phyloP scores from a whole-genome alignment of 441 rosid species.

The Eruca vesicaria region DNA sequence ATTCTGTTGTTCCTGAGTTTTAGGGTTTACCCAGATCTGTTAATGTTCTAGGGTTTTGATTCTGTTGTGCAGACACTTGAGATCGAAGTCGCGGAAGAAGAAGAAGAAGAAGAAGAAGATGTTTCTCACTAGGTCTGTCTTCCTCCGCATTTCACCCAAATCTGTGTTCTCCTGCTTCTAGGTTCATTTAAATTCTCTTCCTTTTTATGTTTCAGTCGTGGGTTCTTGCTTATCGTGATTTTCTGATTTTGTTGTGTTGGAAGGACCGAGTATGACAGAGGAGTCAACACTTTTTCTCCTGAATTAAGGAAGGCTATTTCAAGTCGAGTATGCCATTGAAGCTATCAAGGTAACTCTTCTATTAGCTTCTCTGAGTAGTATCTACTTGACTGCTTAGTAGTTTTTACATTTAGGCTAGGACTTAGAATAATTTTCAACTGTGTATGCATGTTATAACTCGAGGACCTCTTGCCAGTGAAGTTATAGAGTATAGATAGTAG shows the following conservation, averaged over 20 bases:
- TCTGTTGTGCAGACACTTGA: conserved; percentile 5
- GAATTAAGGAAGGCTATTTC: conserved; percentile 91
- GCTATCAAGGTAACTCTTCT: conserved; percentile 77
- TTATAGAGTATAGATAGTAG: background rate
- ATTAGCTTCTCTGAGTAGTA: too few relatives aligned
- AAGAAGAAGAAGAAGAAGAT: too few relatives aligned
- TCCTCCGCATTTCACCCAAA: background rate
- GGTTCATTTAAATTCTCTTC: background rate
- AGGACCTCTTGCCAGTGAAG: too few relatives aligned
- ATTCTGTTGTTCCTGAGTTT: background rate
- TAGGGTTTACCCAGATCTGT: background rate
- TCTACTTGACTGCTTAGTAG: background rate
- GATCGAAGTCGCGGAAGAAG: conserved; percentile 33
- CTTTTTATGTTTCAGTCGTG: background rate
- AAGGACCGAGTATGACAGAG: conserved; percentile 99
- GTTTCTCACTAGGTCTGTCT: conserved; percentile 67
- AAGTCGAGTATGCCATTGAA: conserved; percentile 98
- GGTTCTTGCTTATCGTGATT: background rate
- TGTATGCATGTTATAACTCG: too few relatives aligned
- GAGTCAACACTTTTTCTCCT: conserved; percentile 98
- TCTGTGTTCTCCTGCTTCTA: background rate
- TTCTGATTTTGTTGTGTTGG: background rate
- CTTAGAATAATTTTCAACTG: background rate
- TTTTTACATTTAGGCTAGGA: background rate
- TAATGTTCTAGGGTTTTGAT: conserved; percentile 20